A percentile compares a stretch with the other conserved stretches of the same genome.
phyloP scores from a whole-genome alignment of 352 stramenopile genomes.

The Aphanomyces invadans region DNA sequence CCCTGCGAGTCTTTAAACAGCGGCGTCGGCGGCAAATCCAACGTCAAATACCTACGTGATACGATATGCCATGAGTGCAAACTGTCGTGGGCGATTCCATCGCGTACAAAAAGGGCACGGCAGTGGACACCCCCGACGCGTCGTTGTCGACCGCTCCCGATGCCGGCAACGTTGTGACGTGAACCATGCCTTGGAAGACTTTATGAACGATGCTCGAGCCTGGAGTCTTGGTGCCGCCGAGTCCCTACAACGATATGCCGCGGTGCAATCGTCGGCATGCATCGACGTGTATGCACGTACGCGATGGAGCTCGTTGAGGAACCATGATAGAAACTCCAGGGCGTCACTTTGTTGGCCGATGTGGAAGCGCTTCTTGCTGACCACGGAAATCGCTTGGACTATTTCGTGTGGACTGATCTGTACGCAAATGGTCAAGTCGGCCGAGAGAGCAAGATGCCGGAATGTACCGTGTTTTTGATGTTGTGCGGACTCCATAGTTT shows the following conservation, averaged over 20 bases:
- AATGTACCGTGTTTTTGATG: conserved; percentile 96
- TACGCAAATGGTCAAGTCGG: too few relatives aligned
- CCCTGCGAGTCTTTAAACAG: conserved; percentile 97
- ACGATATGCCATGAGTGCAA: neutral
- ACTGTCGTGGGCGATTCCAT: too few relatives aligned
- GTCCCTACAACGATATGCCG: too few relatives aligned
- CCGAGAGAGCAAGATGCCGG: too few relatives aligned
- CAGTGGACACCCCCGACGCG: conserved; percentile 34
- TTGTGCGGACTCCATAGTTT: conserved; percentile 98
- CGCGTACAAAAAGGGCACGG: conserved; percentile 60
- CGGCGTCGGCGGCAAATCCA: conserved; percentile 97
- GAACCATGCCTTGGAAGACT: conserved; percentile 93
- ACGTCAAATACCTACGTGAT: conserved; percentile 85
- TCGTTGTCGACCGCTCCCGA: neutral
- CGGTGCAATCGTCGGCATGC: too few relatives aligned
- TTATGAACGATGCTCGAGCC: conserved; percentile 92
- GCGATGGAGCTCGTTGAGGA: conserved; percentile 92
- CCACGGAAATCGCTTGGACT: conserved; percentile 91
- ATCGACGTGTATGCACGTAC: conserved; percentile 34
- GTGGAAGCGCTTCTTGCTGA: conserved; percentile 95
- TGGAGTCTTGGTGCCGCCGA: conserved; percentile 75
- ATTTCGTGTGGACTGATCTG: conserved; percentile 94
- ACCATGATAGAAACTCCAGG: conserved; percentile 95
- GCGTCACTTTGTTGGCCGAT: conserved; percentile 92
- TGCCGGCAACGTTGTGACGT: conserved; percentile 68